Base-by-base conservation (phyloP, 345 rosid species). In the Populus simonii region DNA sequence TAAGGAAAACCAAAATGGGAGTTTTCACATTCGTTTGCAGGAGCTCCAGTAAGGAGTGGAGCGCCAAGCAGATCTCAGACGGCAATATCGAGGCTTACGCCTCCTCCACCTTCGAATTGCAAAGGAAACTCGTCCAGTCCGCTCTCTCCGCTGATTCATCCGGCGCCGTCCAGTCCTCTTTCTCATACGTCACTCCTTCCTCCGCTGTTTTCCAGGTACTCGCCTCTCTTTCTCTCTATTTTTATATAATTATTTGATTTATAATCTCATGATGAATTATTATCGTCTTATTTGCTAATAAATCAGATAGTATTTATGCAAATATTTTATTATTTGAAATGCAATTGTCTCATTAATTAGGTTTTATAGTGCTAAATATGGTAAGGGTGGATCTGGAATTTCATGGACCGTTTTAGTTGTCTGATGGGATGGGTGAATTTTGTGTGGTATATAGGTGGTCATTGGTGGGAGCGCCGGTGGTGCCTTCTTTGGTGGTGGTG, bases 201-300 rank as follows among this genome's bases (percentile, higher is more conserved):
- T 94, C 98, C 57, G 98, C 85, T 71, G 92, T 94, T 70, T 94
- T 78, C 77, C 97, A 91, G 97, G 98, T 94, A 5, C 18, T 12
- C 1, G 68, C 27, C 11, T 8, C 23, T 35, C 0, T 15, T 38
- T 29, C 0, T 7, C 47, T 66, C 49, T 15, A 0, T 45, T 66
- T 65, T 22, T 18, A 9, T 11, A 12, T 3, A 31, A 6, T 3
- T 4, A 6, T 22, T 5, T 12, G 45, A 8, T 20, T 43, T 29
- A 15, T 31, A 23, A 6, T 49, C 22, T 75, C 53, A 12, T 61
- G 55, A n/a, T 29, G n/a, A 55, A 22, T n/a, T 22, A 8, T 23
- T 9, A 3, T n/a, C 12, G 4, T 9, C 27, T 25, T 8, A 33
- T 57, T n/a, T n/a, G 63, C 11, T 22, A 55, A 55, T 55, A 55